phyloP scores from a whole-genome alignment of 179 eudicot species.

The Patellifolia procumbens region DNA sequence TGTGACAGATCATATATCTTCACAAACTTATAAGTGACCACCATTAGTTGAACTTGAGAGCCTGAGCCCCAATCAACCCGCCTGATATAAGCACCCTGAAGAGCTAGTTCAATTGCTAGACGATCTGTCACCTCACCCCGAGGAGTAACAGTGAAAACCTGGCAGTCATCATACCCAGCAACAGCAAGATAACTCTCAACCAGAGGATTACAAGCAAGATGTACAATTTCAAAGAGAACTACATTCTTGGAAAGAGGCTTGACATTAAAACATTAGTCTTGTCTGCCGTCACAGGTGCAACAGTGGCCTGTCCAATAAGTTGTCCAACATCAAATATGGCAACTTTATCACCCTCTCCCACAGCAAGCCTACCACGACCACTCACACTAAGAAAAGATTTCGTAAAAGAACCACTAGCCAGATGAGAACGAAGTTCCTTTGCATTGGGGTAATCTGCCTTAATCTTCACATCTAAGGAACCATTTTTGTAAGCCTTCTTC shows the following conservation, averaged over 20 bases:
- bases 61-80: conserved; percentile 98
- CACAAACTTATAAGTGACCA: conserved; percentile 88
- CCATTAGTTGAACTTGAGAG: conserved; percentile 98
- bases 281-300: conserved; percentile 96
- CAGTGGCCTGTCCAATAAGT: conserved; percentile 95
- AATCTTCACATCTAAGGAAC: conserved; percentile 90
- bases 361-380: conserved; percentile 94
- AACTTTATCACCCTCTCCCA: conserved; percentile 99
- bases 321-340: conserved; percentile 99
- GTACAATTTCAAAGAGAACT: conserved; percentile 97
- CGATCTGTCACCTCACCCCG: conserved; percentile 99
- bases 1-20: conserved; percentile 96
- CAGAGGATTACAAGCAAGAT: conserved; percentile 80
- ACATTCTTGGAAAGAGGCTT: conserved; percentile 93
- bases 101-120: conserved; percentile 92
- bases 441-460: conserved; percentile 96
- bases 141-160: conserved; percentile 90
- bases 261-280: conserved; percentile 96
- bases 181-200: conserved; percentile 97
- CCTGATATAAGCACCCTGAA: conserved; percentile 98
- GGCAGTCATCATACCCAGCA: conserved; percentile 99
- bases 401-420: conserved; percentile 88
- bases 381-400: conserved; percentile 93
- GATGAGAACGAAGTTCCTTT: conserved; percentile 86
- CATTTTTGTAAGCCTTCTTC: conserved; percentile 98